A percentile compares a stretch with the other conserved stretches of the same genome.
Conservation (phyloP, 2,329 filamentous ascomycete genomes). For the Ilyonectria mors-panacis region DNA sequence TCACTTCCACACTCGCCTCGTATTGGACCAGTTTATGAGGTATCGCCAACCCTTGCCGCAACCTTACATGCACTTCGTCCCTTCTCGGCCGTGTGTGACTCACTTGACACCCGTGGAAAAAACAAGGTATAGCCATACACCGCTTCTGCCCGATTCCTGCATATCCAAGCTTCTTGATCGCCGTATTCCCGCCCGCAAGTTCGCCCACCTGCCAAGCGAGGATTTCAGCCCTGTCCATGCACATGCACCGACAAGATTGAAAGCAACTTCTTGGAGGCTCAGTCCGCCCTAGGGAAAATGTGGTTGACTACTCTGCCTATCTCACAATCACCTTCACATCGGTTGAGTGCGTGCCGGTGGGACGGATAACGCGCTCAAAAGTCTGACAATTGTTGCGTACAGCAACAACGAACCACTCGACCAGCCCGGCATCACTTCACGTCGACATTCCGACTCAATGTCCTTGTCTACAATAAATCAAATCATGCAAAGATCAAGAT, state of each 20-base stretch:
- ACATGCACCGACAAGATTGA: not conserved
- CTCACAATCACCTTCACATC: not conserved
- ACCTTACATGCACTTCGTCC: not conserved
- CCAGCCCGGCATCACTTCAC: not conserved
- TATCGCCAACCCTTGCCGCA: constrained; percentile 1
- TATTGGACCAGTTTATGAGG: not conserved
- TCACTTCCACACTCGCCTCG: not conserved
- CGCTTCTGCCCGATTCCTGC: not conserved
- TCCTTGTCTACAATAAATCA: not conserved
- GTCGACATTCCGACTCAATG: not conserved
- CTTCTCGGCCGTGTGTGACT: constrained; percentile 1
- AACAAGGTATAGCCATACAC: not conserved
- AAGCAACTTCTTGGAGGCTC: not conserved
- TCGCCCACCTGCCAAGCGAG: constrained; percentile 3
- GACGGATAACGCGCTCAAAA: not conserved
- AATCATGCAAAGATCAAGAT: not conserved
- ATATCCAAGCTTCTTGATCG: not conserved
- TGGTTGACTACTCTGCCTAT: not conserved
- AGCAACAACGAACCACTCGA: not conserved
- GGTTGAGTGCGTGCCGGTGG: not conserved
- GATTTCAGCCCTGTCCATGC: not conserved
- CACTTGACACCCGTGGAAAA: not conserved
- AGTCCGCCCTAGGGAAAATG: not conserved
- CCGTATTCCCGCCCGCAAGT: not conserved
- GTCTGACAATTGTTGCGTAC: not conserved